Base-by-base conservation (phyloP, 495 filamentous ascomycete genomes). In the Lophium mytilinum region DNA sequence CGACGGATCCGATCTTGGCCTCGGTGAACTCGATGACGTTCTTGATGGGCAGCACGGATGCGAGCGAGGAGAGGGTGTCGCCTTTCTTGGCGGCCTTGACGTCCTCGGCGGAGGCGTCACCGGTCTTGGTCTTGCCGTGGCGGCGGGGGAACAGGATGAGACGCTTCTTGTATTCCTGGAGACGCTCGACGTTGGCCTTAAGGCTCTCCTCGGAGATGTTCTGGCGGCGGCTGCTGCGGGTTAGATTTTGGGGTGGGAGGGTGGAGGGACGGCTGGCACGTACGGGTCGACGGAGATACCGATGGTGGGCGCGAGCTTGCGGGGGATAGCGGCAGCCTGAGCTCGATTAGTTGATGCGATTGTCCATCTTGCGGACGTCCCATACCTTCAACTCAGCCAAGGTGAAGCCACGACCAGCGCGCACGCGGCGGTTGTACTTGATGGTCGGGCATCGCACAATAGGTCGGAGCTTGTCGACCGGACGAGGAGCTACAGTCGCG, bases 81-180 rank as follows among this genome's bases (percentile, higher is more conserved):
- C 74, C 75, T 69, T 83, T 82, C 80, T 90, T 84, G 75, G 78
- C 84, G 58, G 78, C 80, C 70, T 83, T 83, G 75, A 93, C 82
- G 62, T 95, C 90, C 73, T 93, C 90, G 63, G 81, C 83, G 71
- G 87, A 83, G 69, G 88, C 85, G 76, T 96, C 93, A 72, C 84
- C 82, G 67, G 84, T 85, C 86, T 92, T 96, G 76, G 83, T 79
- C 78, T 93, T 86, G 76, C 90, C 89, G 70, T 82, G 79, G 77
- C 89, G 92, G 81, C 90, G 90, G 69, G 93, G 93, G 85, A 97
- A 97, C 74, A 98, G 79, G 77, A 98, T 95, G 70, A 98, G 76
- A 69, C 90, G 88, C 64, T 82, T 83, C 78, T 85, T 87, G 90
- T 96, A 98, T 72, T 85, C 89, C 80, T 94, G 88, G 65, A 98